Percentiles rank a stretch among this genome's conserved stretches.
Evolutionary conservation across 192 early-diverging fungal genomes (phyloP).

Genomic region (Coemansia sp.): DNA sequence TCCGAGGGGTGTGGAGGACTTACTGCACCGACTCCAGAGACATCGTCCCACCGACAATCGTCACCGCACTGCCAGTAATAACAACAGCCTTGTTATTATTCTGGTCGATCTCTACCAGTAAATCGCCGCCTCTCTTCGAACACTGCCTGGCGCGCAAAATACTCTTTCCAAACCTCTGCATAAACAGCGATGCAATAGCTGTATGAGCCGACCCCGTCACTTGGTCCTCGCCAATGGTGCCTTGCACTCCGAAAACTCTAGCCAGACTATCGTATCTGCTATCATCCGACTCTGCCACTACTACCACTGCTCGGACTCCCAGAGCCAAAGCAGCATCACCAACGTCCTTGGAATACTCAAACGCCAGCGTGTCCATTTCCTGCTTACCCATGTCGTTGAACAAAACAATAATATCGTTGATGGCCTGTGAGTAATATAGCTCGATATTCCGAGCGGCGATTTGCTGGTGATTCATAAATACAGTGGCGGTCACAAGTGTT

Average conservation of each 20-base stretch:
- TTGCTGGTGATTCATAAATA: constrained; percentile 5
- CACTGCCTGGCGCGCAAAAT: constrained; percentile 27
- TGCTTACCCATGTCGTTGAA: constrained; percentile 4
- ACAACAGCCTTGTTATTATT: constrained; percentile 1
- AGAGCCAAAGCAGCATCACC: constrained; percentile 5
- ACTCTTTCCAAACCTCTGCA: constrained; percentile 15
- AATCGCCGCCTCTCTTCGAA: constrained; percentile 20
- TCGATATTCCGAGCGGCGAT: not conserved
- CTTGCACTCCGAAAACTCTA: constrained; percentile 32
- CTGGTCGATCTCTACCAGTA: constrained; percentile 8
- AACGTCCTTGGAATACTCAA: not conserved
- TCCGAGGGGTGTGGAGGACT: no score
- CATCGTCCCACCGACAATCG: constrained; percentile 15
- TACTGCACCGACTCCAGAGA: not conserved
- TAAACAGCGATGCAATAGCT: constrained; percentile 22
- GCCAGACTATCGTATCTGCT: constrained; percentile 18
- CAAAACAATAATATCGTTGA: constrained; percentile 12
- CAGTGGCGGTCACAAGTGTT: no score
- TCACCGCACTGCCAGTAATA: constrained; percentile 22
- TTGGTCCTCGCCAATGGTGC: constrained; percentile 32
- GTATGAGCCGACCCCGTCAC: constrained; percentile 40
- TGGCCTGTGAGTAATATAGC: constrained; percentile 8
- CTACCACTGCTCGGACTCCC: constrained; percentile 11
- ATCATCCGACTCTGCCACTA: constrained; percentile 6
- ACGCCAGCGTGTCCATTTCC: not conserved